These are phyloP conservation scores for Leishmania guyanensis DNA, from an alignment of 208 protist genomes.

Conservation along the genomic window DNA sequence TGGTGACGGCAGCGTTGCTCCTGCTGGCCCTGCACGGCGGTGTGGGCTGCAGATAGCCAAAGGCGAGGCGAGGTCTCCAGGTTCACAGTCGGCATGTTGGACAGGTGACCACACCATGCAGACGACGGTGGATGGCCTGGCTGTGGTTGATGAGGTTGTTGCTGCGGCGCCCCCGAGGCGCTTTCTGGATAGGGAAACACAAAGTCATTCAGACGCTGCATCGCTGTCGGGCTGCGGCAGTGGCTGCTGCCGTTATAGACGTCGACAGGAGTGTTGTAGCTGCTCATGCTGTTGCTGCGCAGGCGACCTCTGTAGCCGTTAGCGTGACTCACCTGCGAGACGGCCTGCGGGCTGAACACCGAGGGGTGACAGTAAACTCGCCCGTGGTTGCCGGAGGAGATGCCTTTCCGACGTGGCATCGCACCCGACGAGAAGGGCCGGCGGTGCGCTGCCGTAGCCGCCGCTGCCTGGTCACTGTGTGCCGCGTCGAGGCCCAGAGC, in stretches of 20 bases:
- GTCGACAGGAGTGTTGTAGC: not conserved
- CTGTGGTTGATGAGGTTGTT: not conserved
- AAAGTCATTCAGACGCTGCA: not conserved
- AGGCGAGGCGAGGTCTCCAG: not conserved
- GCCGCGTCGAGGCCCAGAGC: not conserved
- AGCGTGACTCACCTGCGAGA: not conserved
- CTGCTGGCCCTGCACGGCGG: not conserved
- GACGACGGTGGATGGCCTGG: not conserved
- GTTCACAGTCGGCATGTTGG: not conserved
- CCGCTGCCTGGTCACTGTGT: not conserved
- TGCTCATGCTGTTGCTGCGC: conserved; percentile 13
- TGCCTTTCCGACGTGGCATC: not conserved
- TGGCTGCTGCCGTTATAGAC: not conserved
- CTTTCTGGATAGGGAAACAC: not conserved
- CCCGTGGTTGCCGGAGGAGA: not conserved
- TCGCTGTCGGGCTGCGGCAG: not conserved
- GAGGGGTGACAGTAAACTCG: not conserved
- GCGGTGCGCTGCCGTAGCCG: not conserved
- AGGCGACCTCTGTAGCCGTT: not conserved
- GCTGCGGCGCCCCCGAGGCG: not conserved
- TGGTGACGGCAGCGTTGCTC: not conserved
- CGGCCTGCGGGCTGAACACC: not conserved
- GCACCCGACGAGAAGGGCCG: not conserved
- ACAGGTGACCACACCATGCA: conserved; percentile 1
- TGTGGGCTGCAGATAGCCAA: not conserved